Percentiles rank a stretch among this genome's conserved stretches.
These are phyloP conservation scores for Phragmites australis DNA, from an alignment of 176 grass and related monocot species.

Conservation along the genomic window DNA sequence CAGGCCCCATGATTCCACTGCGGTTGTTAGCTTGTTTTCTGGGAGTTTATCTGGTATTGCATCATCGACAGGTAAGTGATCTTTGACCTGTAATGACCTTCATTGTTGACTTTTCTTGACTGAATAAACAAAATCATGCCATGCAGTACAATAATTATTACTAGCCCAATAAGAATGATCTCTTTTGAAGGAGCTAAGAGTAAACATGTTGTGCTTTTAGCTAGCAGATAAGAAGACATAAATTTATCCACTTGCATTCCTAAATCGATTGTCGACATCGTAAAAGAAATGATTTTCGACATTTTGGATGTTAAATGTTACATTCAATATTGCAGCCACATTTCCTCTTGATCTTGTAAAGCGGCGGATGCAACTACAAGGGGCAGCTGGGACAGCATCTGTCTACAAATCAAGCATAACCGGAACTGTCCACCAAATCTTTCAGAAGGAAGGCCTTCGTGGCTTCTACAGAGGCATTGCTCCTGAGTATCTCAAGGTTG, in stretches of 20 bases:
- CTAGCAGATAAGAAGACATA: background rate
- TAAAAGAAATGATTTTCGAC: background rate
- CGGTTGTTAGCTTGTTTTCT: slow-evolving; percentile 74
- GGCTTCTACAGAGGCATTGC: slow-evolving; percentile 92
- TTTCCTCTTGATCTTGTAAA: slow-evolving; percentile 97
- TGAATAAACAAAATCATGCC: slow-evolving; percentile 2
- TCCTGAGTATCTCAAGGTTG: slow-evolving; percentile 92
- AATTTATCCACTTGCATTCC: background rate
- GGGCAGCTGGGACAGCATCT: slow-evolving; percentile 55
- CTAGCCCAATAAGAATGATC: background rate
- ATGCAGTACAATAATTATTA: slow-evolving; percentile 6
- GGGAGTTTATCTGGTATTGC: slow-evolving; percentile 93
- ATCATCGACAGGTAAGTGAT: slow-evolving; percentile 78
- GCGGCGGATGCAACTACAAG: slow-evolving; percentile 82
- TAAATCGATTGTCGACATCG: background rate
- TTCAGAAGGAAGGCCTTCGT: slow-evolving; percentile 61
- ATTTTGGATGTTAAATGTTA: background rate
- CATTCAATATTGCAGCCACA: slow-evolving; percentile 56
- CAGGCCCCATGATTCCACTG: slow-evolving; percentile 73
- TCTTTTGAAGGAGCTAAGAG: background rate
- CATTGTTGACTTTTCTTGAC: background rate
- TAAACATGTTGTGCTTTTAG: background rate
- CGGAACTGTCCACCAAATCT: slow-evolving; percentile 63
- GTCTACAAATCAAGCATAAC: slow-evolving; percentile 64
- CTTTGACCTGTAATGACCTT: background rate